Evolutionary conservation across 2,329 filamentous ascomycete species (phyloP), one percentile per base, ranked within the genome.

Genomic region (Verticillium nubilum): DNA sequence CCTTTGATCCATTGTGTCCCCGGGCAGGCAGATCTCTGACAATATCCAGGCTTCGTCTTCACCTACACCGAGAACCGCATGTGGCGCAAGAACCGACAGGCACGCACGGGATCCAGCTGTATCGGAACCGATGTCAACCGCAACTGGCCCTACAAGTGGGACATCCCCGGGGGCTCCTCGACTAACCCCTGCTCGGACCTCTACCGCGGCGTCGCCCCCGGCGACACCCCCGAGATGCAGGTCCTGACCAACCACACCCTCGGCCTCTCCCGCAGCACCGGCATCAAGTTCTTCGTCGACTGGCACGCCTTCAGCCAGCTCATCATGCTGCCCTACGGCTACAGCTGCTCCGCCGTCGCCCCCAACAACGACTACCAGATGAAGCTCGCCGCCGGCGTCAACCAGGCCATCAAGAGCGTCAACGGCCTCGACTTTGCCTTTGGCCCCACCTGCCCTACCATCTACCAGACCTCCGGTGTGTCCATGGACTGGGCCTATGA

Each of bases 81-180:
- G 57, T 88, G 85, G 85, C 82, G 84, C 62, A 86, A 87, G 73
- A 86, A 85, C 69, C 78, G 84, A 2, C 76, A 81, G 62, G 66
- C 68, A 5, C 73, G 71, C 37, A 61, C 67, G 0, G 70, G 72
- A 7, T 73, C 72, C 60, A 68, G 68, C 33, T 85, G 82, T 65
- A 63, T 80, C 31, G 82, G 82, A 52, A 77, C 75, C 12, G 84
- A 86, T 64, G 76, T 85, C 67, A 86, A 87, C 73, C 78, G 84
- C 60, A 86, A 85, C 72, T 86, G 83, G 83, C 80, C 75, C 69
- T 79, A 79, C 70, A 72, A 76, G 66, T 86, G 83, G 84, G 71
- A 72, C 50, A 71, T 70, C 63, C 71, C 67, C 5, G 81, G 80
- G 19, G 81, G 81, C 5, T 77, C 81, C 2, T 83, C 79, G 1